Percentiles rank a stretch among this genome's conserved stretches.
Conservation (phyloP, 139 green algal species). For the Chlorella ohadii region DNA sequence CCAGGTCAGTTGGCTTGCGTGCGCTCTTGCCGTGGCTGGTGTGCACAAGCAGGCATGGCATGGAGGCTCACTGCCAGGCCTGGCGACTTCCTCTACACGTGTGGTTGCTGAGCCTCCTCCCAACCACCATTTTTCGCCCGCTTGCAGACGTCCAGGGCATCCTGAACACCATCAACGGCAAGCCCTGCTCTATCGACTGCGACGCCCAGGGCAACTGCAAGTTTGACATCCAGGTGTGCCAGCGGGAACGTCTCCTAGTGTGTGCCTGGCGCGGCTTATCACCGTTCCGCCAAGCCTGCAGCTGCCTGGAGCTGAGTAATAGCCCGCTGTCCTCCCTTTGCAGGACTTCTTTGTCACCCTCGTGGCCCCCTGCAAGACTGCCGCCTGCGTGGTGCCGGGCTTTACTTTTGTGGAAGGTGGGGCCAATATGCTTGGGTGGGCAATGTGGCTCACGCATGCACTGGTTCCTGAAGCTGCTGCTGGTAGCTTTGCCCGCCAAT, state of each 20-base stretch:
- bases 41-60: too few species aligned
- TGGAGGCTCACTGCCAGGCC: too few species aligned
- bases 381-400: slow-evolving; percentile 42
- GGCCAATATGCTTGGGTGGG: neutral
- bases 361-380: slow-evolving; percentile 39
- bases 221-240: slow-evolving; percentile 43
- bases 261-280: too few species aligned
- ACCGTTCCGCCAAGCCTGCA: too few species aligned
- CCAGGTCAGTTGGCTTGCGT: neutral
- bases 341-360: slow-evolving; percentile 40
- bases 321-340: too few species aligned
- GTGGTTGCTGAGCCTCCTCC: too few species aligned
- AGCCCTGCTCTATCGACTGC: slow-evolving; percentile 38
- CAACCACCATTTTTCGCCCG: too few species aligned
- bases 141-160: slow-evolving; percentile 31
- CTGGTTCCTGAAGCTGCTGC: too few species aligned
- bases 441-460: neutral
- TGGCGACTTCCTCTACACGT: too few species aligned
- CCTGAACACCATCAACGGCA: slow-evolving; percentile 35
- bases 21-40: too few species aligned
- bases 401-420: slow-evolving; percentile 29
- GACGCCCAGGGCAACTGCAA: slow-evolving; percentile 32
- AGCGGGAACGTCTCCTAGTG: neutral
- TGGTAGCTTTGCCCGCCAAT: too few species aligned
- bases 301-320: too few species aligned